Base-by-base conservation (phyloP, 2,329 filamentous ascomycete species). In the Plectosphaerella plurivora region DNA sequence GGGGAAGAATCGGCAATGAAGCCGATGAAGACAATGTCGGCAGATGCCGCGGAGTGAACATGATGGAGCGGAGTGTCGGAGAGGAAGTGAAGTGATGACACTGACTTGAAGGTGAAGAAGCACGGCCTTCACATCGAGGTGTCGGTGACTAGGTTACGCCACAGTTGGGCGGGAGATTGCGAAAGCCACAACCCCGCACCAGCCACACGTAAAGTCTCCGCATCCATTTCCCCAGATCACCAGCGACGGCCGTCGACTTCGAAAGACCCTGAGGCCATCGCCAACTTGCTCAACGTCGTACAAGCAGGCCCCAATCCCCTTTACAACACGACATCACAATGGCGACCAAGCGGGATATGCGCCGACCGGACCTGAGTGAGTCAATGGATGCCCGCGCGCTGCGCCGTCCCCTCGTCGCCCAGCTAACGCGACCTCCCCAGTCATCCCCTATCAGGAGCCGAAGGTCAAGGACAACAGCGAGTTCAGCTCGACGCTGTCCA, bases 401-500 rank as follows among this genome's bases (percentile, higher is more conserved):
- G 14, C 9, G 4, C 16, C 52, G 45, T 57, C 54, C 35, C 45
- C n/a, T 22, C 45, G 45, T 41, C 25, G 12, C 12, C 45, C 18
- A n/a, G 42, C 45, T 45, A 37, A 39, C 44, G 20, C 33, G 25
- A 36, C 16, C 49, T 20, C 39, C 5, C 28, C 67, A 97, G 92
- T 92, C 67, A 89, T 97, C 62, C 92, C 92, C 55, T 97, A 94
- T 71, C 84, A 90, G 70, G 87, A 88, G 61, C 90, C 91, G 44
- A 75, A 79, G 47, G 76, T 82, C 61, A 84, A 86, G 63, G 79
- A 82, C 18, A 63, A 75, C 57, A 74, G 81, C 59, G 91, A 96
- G 65, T 81, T 96, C 69, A 77, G 83, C 50, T 87, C 88, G 71
- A 90, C 78, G 25, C 65, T 86, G 51, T 75, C 80, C 25, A 93